A percentile compares a stretch with the other conserved stretches of the same genome.
Conservation (phyloP, 169 alveolate genomes). For the Plasmodium falciparum region DNA sequence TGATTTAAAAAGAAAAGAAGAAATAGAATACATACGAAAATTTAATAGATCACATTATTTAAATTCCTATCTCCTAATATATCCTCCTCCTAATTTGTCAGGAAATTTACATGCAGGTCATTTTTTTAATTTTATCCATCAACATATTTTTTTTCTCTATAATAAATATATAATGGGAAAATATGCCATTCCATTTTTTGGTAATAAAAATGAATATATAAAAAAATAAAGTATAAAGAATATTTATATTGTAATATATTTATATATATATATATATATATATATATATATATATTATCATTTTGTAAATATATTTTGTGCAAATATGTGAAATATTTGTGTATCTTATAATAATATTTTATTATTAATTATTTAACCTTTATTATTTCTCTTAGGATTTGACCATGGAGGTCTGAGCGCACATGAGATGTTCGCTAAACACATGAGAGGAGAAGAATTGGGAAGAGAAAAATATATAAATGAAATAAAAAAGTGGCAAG, state of each 20-base stretch:
- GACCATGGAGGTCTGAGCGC: conserved; percentile 73
- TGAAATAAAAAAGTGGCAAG: conserved; percentile 52
- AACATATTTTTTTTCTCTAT: conserved; percentile 13
- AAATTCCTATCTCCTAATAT: conserved; percentile 28
- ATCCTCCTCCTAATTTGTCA: conserved; percentile 59
- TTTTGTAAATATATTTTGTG: too few species aligned
- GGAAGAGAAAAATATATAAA: conserved; percentile 9
- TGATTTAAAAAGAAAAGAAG: neutral
- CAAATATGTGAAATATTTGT: too few species aligned
- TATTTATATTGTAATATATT: neutral
- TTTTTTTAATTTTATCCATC: conserved; percentile 37
- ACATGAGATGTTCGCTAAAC: conserved; percentile 35
- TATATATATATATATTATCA: neutral
- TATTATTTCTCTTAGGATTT: conserved; percentile 4
- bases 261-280: neutral
- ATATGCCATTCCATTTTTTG: conserved; percentile 19
- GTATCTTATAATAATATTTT: too few species aligned
- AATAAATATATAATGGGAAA: conserved; percentile 23
- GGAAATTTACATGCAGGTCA: conserved; percentile 70
- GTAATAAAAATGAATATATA: neutral
- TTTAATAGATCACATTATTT: conserved; percentile 15
- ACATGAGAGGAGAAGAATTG: neutral
- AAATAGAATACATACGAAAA: conserved; percentile 15
- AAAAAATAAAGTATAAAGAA: too few species aligned
- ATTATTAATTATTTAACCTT: neutral